These are phyloP conservation scores for Biscogniauxia marginata DNA, from an alignment of 2,329 filamentous ascomycete species.

Conservation along the genomic window DNA sequence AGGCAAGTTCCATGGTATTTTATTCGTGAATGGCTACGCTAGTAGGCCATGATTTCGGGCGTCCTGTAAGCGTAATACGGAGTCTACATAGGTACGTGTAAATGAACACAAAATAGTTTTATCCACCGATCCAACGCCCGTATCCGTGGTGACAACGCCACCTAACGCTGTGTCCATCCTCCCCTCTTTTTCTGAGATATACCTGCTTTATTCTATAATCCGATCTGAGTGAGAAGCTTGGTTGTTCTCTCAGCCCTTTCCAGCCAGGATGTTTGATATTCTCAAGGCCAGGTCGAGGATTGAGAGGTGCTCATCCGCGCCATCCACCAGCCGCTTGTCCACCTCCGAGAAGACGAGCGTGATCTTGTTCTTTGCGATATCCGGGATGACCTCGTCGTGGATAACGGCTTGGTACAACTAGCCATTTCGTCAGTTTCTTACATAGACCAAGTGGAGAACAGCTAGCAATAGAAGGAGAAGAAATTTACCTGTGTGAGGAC, in stretches of 20 bases:
- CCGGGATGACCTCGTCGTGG: conserved; percentile 78
- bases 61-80: not conserved
- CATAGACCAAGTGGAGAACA: not conserved
- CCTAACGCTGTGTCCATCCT: conserved; percentile 2
- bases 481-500: conserved; percentile 71
- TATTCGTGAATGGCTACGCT: not conserved
- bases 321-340: conserved; percentile 92
- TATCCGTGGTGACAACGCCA: not conserved
- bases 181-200: not conserved
- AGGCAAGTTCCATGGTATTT: too few species aligned
- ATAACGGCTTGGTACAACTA: conserved; percentile 80
- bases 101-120: not conserved
- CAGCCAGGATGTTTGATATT: conserved; percentile 70
- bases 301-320: conserved; percentile 90
- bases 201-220: not conserved
- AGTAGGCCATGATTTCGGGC: not conserved
- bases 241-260: conserved; percentile 30
- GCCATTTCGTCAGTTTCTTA: not conserved
- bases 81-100: conserved; percentile 1
- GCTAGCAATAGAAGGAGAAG: not conserved
- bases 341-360: conserved; percentile 87
- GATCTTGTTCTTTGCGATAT: conserved; percentile 87
- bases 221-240: not conserved
- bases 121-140: too few species aligned
- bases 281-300: conserved; percentile 82